Conservation (phyloP, 2,329 filamentous ascomycete genomes). For the Exophiala sideris region DNA sequence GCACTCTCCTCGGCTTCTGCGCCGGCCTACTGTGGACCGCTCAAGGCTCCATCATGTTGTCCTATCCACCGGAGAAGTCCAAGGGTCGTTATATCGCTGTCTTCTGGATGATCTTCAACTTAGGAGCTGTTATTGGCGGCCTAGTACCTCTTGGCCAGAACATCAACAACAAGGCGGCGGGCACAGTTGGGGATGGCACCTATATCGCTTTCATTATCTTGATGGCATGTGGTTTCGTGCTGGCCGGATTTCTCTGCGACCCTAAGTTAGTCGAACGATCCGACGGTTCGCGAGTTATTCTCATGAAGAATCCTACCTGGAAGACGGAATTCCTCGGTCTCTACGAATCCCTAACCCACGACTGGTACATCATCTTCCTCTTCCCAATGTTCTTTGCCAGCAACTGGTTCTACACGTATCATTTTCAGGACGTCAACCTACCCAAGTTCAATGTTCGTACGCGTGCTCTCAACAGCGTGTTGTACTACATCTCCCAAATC, state of each 20-base stretch:
- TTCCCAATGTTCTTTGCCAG: slow-evolving; percentile 80
- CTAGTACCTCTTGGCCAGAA: slow-evolving; percentile 50
- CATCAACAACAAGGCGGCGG: slow-evolving; percentile 38
- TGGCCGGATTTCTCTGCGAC: slow-evolving; percentile 66
- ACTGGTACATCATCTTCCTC: slow-evolving; percentile 70
- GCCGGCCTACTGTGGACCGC: slow-evolving; percentile 42
- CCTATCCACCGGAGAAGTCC: slow-evolving; percentile 69
- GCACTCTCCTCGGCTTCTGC: slow-evolving; percentile 38
- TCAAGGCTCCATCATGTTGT: slow-evolving; percentile 54
- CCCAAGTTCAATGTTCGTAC: slow-evolving; percentile 71
- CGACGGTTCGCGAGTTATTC: slow-evolving; percentile 75
- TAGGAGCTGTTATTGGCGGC: slow-evolving; percentile 76
- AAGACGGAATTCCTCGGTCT: slow-evolving; percentile 73
- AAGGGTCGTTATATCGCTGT: slow-evolving; percentile 80
- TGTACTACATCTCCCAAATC: slow-evolving; percentile 81
- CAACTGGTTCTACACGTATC: slow-evolving; percentile 79
- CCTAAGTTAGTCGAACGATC: slow-evolving; percentile 64
- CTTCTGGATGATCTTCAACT: slow-evolving; percentile 89
- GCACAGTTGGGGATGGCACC: slow-evolving; percentile 63
- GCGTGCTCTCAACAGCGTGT: slow-evolving; percentile 69
- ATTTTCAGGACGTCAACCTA: slow-evolving; percentile 70
- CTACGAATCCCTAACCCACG: slow-evolving; percentile 65
- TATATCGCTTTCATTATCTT: slow-evolving; percentile 86
- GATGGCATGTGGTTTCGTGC: slow-evolving; percentile 66
- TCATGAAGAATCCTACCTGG: slow-evolving; percentile 91